phyloP scores from a whole-genome alignment of 2,329 filamentous ascomycete genomes.

The Scedosporium apiospermum region DNA sequence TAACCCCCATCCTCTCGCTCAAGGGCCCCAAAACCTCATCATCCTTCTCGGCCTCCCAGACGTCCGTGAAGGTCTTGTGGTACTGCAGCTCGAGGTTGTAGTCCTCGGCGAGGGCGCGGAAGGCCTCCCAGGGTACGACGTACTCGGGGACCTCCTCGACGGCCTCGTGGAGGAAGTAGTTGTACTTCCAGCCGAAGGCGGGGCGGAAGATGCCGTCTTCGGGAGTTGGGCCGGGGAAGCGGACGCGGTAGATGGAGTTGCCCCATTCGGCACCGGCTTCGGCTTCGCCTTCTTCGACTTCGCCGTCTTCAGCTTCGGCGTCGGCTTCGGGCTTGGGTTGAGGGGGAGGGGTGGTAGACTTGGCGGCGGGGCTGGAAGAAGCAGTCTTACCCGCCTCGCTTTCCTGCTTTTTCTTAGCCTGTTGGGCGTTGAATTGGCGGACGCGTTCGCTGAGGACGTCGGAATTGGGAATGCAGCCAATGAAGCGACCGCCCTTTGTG shows the following conservation, averaged over 20 bases:
- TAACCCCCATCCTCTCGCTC: conserved; percentile 92
- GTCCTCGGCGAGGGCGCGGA: conserved; percentile 88
- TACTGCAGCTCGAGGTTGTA: conserved; percentile 96
- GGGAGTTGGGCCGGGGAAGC: conserved; percentile 75
- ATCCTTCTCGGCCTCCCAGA: conserved; percentile 87
- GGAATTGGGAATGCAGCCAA: conserved; percentile 95
- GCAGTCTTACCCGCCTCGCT: conserved; percentile 20
- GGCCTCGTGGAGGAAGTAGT: conserved; percentile 89
- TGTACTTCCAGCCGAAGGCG: conserved; percentile 96
- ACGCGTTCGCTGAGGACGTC: conserved; percentile 78
- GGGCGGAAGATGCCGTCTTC: conserved; percentile 86
- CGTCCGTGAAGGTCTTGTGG: conserved; percentile 79
- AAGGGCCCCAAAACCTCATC: conserved; percentile 71
- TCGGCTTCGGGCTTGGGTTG: conserved; percentile 18
- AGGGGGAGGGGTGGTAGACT: conserved; percentile 12
- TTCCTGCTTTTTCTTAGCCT: conserved; percentile 28
- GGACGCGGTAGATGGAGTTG: conserved; percentile 84
- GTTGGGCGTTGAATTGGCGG: conserved; percentile 59
- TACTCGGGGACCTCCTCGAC: conserved; percentile 96
- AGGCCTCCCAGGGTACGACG: conserved; percentile 96
- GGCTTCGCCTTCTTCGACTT: conserved; percentile 50
- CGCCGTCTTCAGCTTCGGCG: conserved; percentile 30
- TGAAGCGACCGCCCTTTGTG: conserved; percentile 89
- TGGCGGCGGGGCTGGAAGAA: conserved; percentile 9
- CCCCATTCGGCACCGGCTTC: conserved; percentile 73